These are phyloP conservation scores for Mycoemilia scoparia DNA, from an alignment of 192 early-diverging fungal species.

Conservation along the genomic window DNA sequence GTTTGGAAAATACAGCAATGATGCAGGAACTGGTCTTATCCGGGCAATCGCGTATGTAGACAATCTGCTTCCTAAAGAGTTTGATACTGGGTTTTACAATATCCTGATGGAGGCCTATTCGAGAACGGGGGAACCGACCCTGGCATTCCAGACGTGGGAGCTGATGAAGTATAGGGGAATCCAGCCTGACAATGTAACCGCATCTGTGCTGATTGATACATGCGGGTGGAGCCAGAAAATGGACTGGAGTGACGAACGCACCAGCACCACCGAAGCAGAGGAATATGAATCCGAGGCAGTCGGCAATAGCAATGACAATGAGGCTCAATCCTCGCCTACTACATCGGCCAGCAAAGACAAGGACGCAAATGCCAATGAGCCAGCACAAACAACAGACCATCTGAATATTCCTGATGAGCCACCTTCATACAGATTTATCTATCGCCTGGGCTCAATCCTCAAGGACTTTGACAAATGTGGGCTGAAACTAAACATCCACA, in stretches of 20 bases:
- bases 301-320: too few species aligned
- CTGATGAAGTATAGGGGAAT: constrained; percentile 24
- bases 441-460: too few species aligned
- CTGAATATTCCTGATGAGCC: too few species aligned
- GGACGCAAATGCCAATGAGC: too few species aligned
- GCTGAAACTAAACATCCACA: too few species aligned
- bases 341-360: too few species aligned
- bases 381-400: too few species aligned
- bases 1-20: constrained; percentile 20
- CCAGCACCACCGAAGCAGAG: too few species aligned
- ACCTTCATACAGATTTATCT: too few species aligned
- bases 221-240: constrained; percentile 28
- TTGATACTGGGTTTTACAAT: constrained; percentile 19
- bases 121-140: constrained; percentile 17
- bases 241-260: constrained; percentile 26
- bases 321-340: too few species aligned
- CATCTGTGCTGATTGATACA: constrained; percentile 22
- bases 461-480: too few species aligned
- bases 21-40: constrained; percentile 20
- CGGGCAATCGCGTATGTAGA: constrained; percentile 20
- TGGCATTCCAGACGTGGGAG: constrained; percentile 26
- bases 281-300: too few species aligned
- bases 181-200: constrained; percentile 18
- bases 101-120: constrained; percentile 23
- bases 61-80: constrained; percentile 7